phyloP scores from a whole-genome alignment of 192 early-diverging fungal genomes.

The Backusella tarrabulga region DNA sequence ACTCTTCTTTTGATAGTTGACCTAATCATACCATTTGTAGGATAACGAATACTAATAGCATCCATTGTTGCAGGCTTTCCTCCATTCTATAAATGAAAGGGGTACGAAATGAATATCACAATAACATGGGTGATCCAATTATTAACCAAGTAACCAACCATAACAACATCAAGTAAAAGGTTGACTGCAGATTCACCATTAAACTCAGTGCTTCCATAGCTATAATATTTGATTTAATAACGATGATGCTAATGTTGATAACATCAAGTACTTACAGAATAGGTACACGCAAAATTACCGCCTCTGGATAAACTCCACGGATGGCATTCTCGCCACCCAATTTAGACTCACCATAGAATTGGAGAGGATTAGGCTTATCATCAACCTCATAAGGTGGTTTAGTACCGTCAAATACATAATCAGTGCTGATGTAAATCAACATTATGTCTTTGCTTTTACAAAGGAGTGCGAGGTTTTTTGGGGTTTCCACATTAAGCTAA shows the following conservation, averaged over 20 bases:
- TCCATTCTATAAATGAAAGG: constrained; percentile 29
- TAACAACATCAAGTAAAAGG: constrained; percentile 62
- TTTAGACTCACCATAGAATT: constrained; percentile 85
- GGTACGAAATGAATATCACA: background rate
- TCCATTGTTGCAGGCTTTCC: constrained; percentile 62
- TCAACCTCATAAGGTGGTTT: constrained; percentile 74
- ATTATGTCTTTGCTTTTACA: constrained; percentile 50
- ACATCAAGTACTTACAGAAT: constrained; percentile 51
- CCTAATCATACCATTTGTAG: constrained; percentile 64
- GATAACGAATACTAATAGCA: constrained; percentile 68
- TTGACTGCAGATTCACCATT: constrained; percentile 79
- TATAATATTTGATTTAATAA: background rate
- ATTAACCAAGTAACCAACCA: constrained; percentile 36
- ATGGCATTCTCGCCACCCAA: constrained; percentile 71
- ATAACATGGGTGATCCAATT: background rate
- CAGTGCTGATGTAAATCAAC: constrained; percentile 83
- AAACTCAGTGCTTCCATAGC: constrained; percentile 63
- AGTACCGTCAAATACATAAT: constrained; percentile 93
- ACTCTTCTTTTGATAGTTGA: background rate
- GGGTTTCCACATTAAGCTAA: constrained; percentile 67
- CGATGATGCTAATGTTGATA: background rate
- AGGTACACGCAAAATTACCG: constrained; percentile 76
- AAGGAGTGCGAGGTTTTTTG: constrained; percentile 54
- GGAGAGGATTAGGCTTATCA: constrained; percentile 71
- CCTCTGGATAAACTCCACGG: constrained; percentile 46